Base-by-base conservation (phyloP, 805 yeast genomes). In the Brettanomyces custersianus region DNA sequence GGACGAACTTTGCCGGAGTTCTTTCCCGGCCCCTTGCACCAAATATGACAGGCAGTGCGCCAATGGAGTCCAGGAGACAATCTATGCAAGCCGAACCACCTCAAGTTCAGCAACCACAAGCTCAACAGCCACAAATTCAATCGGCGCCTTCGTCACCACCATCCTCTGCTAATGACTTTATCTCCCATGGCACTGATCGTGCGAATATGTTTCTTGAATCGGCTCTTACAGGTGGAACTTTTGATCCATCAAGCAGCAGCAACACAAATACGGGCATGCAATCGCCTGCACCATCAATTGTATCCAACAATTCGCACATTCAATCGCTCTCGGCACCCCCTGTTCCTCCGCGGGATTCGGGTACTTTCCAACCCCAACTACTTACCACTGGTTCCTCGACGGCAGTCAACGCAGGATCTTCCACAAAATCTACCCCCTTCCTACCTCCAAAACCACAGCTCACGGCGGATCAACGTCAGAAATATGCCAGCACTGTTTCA, bases 41-140 rank as follows among this genome's bases (percentile, higher is more conserved):
- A 40, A 71, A 70, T 43, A 42, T 64, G 34, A 71, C 78, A 4
- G 79, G 79, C 40, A 73, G 72, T 36, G 78, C 68, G 28, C 28
- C n/a, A 25, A 25, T 25, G 28, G 7, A 17, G 7, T 7, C 17
- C 28, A 2, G 28, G 17, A 25, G 28, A n/a, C n/a, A n/a, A n/a
- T 17, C 28, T 25, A 13, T 7, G 15, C 28, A 8, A 19, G 9
- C 6, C 8, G n/a, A 5, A 25, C 28, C 6, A 10, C 7, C 28
- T 7, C 28, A 25, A 7, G 8, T 12, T 3, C 28, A 25, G n/a
- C 4, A 3, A n/a, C 28, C n/a, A 25, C 28, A 7, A 6, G 17
- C 8, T 8, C 28, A 13, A 8, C 28, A 25, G n/a, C 28, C 28
- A 13, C 28, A 25, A 25, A 2, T 11, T 6, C 28, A 25, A 25